These are phyloP conservation scores for Antrodiella citrinella DNA, from an alignment of 768 basidiomycete genomes.

Conservation along the genomic window DNA sequence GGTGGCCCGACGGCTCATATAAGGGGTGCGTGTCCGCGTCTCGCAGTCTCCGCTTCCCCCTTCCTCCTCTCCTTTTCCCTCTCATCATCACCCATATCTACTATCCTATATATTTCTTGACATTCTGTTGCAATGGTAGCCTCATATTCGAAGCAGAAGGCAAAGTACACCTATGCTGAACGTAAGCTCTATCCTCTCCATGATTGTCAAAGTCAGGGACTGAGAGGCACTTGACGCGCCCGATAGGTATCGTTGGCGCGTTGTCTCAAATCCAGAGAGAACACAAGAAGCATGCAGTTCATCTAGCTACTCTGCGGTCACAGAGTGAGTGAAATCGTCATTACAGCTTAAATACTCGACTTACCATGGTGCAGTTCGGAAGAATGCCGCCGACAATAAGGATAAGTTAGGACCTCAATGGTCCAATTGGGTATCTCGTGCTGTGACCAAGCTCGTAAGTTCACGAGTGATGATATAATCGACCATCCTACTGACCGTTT, in stretches of 20 bases:
- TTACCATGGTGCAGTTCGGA: constrained; percentile 30
- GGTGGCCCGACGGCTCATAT: not conserved
- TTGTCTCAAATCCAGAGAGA: constrained; percentile 36
- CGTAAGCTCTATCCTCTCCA: constrained; percentile 23
- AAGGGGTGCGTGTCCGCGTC: not conserved
- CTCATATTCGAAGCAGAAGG: constrained; percentile 12
- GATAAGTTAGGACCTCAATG: constrained; percentile 42
- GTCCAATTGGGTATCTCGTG: constrained; percentile 38
- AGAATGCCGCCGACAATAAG: constrained; percentile 33
- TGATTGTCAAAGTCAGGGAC: not conserved
- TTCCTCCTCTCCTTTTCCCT: not conserved
- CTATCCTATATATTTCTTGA: not conserved
- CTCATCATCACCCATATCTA: not conserved
- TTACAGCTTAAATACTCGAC: not conserved
- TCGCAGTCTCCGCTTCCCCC: not conserved
- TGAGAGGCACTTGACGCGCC: constrained; percentile 1
- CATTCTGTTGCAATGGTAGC: constrained; percentile 5
- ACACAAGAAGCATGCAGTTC: constrained; percentile 36
- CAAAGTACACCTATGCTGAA: constrained; percentile 32
- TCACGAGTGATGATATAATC: not conserved
- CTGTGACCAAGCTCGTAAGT: constrained; percentile 37
- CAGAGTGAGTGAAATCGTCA: constrained; percentile 27
- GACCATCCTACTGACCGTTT: not conserved
- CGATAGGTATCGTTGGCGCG: constrained; percentile 38
- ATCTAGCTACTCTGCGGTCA: constrained; percentile 37